Evolutionary conservation across 2,329 filamentous ascomycete species (phyloP), one percentile per base, ranked within the genome.

Genomic region (Aspergillus japonicus): DNA sequence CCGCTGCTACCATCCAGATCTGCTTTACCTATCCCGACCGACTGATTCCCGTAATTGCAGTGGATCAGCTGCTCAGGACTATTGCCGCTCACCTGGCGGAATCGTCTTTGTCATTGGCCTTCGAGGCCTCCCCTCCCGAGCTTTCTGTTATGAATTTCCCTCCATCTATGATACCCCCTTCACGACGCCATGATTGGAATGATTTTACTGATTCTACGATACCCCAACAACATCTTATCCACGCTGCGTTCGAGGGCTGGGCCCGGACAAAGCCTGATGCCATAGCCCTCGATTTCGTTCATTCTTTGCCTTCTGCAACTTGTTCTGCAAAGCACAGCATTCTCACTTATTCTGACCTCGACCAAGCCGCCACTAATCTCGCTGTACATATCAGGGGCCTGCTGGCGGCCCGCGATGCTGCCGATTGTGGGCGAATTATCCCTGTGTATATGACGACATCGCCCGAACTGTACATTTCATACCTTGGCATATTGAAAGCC

Each of bases 381-480:
- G 68, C 69, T 21, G 33, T 39, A 16, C 60, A 65, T 47, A 61
- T 71, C 6, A 58, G 61, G n/a, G 47, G 58, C 12, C 54, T 64
- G 8, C 29, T 67, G n/a, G 55, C 60, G 21, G 31, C 14, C 10
- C 35, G 44, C 11, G 42, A 47, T 14, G 31, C 26, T 4, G 8
- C 48, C 4, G 58, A 60, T 11, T 23, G 58, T 50, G 58, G 61
- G n/a, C 62, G 59, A 10, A 67, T 72, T 31, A 66, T 72, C 52
- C 69, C 69, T 12, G 68, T 72, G 31, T 64, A 70, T 50, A 70
- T 72, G 67, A 50, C 68, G 35, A 70, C 69, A n/a, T 71, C 68
- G 7, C 73, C 74, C 0, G 75, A 76, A 61, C 68, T 78, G 3
- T 78, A 77, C 57, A 68, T 75, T 24, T 69, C 72, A 14, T 77